Evolutionary conservation across 2,329 filamentous ascomycete genomes (phyloP).

Genomic region (Microdochium paspali): DNA sequence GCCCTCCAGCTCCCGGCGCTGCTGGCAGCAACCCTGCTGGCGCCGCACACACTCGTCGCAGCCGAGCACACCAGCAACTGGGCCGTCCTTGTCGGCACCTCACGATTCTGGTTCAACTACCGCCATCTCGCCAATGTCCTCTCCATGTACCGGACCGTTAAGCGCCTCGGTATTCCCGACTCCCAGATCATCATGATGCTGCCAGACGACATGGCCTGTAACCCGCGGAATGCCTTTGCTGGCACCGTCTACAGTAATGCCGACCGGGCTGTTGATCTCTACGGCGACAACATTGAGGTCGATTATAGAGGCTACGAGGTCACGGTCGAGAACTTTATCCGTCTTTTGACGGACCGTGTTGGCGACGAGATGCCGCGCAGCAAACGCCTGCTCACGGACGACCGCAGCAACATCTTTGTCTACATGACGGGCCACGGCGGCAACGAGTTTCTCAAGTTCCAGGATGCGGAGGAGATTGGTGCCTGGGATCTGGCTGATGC

Average conservation of each 20-base stretch:
- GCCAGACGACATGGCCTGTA: constrained; percentile 99
- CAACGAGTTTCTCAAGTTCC: constrained; percentile 97
- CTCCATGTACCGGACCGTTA: constrained; percentile 95
- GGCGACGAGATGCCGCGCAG: constrained; percentile 91
- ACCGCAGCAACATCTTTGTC: constrained; percentile 91
- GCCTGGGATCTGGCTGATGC: constrained; percentile 94
- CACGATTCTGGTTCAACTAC: constrained; percentile 99
- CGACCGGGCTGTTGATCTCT: constrained; percentile 88
- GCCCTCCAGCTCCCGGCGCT: constrained; percentile 36
- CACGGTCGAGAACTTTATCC: constrained; percentile 97
- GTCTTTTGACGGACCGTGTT: constrained; percentile 86
- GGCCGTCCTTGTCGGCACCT: constrained; percentile 97
- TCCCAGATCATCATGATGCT: constrained; percentile 99
- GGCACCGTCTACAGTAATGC: constrained; percentile 98
- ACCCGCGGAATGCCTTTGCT: constrained; percentile 94
- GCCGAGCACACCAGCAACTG: constrained; percentile 95
- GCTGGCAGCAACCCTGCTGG: constrained; percentile 36
- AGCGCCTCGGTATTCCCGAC: constrained; percentile 93
- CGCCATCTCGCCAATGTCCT: constrained; percentile 96
- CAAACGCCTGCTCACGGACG: constrained; percentile 88
- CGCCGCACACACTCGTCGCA: constrained; percentile 30
- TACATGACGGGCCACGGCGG: constrained; percentile 99
- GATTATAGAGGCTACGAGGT: constrained; percentile 98
- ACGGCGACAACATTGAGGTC: constrained; percentile 98
- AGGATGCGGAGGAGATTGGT: constrained; percentile 95